phyloP scores from a whole-genome alignment of 1,284 basidiomycete species.

The Vanrija sp. region DNA sequence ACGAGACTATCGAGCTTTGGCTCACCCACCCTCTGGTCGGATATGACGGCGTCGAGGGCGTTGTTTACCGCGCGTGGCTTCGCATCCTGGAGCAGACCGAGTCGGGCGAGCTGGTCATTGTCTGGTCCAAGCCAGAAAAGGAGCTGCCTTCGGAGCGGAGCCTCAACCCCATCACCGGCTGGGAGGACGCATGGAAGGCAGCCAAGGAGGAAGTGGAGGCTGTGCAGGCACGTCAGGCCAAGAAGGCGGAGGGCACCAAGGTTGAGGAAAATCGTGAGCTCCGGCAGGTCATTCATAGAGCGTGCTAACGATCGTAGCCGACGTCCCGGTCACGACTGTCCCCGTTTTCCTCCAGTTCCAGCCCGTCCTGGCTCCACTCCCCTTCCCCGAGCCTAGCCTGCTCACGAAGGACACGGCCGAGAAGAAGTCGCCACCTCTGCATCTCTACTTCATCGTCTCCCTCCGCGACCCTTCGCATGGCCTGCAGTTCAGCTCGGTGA shows the following conservation, averaged over 20 bases:
- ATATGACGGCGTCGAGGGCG: conserved; percentile 89
- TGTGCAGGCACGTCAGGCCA: conserved; percentile 33
- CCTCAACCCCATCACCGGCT: conserved; percentile 75
- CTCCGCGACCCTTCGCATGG: conserved; percentile 76
- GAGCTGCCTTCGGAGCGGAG: conserved; percentile 54
- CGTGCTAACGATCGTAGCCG: conserved; percentile 1
- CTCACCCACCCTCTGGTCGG: conserved; percentile 94
- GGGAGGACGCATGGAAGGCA: conserved; percentile 74
- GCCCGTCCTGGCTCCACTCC: conserved; percentile 66
- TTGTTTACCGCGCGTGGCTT: conserved; percentile 75
- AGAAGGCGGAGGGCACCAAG: conserved; percentile 24
- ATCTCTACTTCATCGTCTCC: conserved; percentile 80
- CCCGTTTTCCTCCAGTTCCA: conserved; percentile 92
- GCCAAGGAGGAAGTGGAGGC: conserved; percentile 54
- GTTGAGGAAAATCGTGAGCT: conserved; percentile 14
- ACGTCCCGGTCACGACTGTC: conserved; percentile 74
- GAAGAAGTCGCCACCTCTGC: conserved; percentile 45
- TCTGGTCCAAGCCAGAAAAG: conserved; percentile 60
- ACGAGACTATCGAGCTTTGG: conserved; percentile 95
- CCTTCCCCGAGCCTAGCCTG: conserved; percentile 47
- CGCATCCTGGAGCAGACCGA: conserved; percentile 91
- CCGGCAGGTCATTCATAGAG: neutral
- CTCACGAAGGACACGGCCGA: conserved; percentile 16
- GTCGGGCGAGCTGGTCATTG: conserved; percentile 83
- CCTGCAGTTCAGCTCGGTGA: conserved; percentile 68